Conservation (phyloP, 2,329 filamentous ascomycete genomes). For the Bipolaris sorokiniana region DNA sequence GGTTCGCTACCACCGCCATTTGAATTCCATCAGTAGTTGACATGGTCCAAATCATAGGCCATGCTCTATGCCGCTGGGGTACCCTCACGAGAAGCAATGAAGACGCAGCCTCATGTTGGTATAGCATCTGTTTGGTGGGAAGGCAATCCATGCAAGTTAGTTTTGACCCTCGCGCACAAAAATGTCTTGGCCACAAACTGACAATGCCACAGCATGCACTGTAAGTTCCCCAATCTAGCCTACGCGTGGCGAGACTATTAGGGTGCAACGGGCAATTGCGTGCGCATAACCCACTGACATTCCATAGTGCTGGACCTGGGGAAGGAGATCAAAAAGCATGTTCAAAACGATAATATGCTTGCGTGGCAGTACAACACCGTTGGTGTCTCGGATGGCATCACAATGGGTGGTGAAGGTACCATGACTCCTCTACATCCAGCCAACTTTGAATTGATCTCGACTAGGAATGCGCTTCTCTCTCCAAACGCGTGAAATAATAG, state of each 20-base stretch:
- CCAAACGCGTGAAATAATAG: conserved; percentile 89
- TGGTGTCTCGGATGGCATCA: conserved; percentile 89
- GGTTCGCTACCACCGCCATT: conserved; percentile 54
- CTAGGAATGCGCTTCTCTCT: conserved; percentile 91
- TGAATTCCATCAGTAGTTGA: conserved; percentile 10
- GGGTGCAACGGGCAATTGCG: conserved; percentile 10
- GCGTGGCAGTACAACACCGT: conserved; percentile 95
- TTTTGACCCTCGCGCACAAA: conserved; percentile 30
- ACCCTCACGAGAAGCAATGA: conserved; percentile 82
- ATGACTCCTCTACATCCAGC: background rate
- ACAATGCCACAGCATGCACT: conserved; percentile 55
- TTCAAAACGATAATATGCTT: conserved; percentile 84
- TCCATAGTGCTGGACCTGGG: conserved; percentile 79
- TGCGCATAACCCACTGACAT: conserved; percentile 18
- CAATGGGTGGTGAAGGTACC: conserved; percentile 88
- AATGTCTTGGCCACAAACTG: conserved; percentile 21
- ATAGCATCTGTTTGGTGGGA: conserved; percentile 97
- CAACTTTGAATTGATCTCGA: background rate
- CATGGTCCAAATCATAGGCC: conserved; percentile 61
- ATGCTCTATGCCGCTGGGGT: conserved; percentile 96
- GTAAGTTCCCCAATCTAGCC: conserved; percentile 37
- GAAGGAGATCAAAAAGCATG: conserved; percentile 81
- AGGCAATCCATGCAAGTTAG: conserved; percentile 93
- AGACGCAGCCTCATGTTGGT: conserved; percentile 87
- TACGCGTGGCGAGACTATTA: conserved; percentile 5